These are phyloP conservation scores for Acacia confusa DNA, from an alignment of 306 rosid species.

Conservation along the genomic window DNA sequence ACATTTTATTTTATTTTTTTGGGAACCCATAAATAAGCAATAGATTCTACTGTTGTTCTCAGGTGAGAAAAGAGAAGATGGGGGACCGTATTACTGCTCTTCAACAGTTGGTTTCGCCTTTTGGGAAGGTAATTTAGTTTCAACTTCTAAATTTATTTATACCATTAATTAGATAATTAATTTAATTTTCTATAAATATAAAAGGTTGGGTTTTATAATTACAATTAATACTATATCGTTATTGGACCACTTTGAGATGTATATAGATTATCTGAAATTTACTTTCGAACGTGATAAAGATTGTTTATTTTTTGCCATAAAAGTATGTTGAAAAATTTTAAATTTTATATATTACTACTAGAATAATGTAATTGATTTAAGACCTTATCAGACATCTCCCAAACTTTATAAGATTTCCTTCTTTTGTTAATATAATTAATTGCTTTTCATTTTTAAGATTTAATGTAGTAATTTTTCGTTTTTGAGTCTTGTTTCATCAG, in stretches of 20 bases:
- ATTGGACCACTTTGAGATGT: background rate
- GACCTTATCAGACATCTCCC: background rate
- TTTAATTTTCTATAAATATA: background rate
- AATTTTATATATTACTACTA: background rate
- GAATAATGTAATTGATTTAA: background rate
- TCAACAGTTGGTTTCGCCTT: conserved; percentile 99
- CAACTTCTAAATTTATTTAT: background rate
- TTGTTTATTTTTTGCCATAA: background rate
- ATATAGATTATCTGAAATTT: background rate
- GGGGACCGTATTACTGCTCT: conserved; percentile 99
- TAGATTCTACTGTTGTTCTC: conserved; percentile 19
- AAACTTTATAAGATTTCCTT: background rate
- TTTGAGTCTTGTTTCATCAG: background rate
- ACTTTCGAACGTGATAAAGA: background rate
- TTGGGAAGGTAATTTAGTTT: conserved; percentile 71
- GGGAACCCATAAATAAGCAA: conserved; percentile 7
- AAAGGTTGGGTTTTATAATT: background rate
- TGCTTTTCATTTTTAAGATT: background rate
- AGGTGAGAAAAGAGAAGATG: conserved; percentile 96
- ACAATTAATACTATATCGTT: background rate
- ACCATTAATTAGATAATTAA: background rate
- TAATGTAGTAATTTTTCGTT: background rate
- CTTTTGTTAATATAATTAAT: too few species aligned
- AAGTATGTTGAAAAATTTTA: background rate
- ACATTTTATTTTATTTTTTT: background rate